Base-by-base conservation (phyloP, 495 filamentous ascomycete species). In the Hyaloscypha variabilis region DNA sequence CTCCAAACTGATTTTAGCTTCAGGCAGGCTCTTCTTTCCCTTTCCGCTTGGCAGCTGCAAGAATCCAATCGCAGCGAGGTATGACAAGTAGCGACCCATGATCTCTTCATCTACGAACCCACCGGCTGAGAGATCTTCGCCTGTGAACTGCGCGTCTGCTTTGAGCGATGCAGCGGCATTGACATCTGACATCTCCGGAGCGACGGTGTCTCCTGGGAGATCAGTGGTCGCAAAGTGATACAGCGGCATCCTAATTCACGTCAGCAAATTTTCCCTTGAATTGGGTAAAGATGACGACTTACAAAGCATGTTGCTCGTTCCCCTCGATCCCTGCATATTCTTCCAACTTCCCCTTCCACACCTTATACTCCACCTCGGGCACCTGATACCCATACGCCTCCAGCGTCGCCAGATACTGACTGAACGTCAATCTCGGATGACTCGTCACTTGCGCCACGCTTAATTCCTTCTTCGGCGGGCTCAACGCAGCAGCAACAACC, bases 201-300 rank as follows among this genome's bases (percentile, higher is more conserved):
- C 92, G 62, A 87, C 87, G 13, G 91, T 93, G 65, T 86, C 87
- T 10, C 83, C 84, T 0, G 93, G 93, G 10, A 97, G 84, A 71
- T 97, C 89, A 21, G 85, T 83, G 30, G 87, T 89, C 50, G 90
- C 91, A 74, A 96, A 94, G 76, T 97, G 90, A 72, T 90, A 93
- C 28, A 97, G 85, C 1, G 93, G 92, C 85, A 95, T 89, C 56
- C 69, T 71, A 31, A 29, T 10, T 58, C 24, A 3, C 13, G 26
- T 66, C 42, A 46, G 57, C 4, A 24, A 8, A 42, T 6, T 14
- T 42, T 42, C 39, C 8, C 39, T 3, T 3, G 3, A 19, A 6
- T 42, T 42, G 6, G 13, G 13, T 36, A 36, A 36, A 59, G 24
- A 29, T 17, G 46, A 29, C 10, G 23, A 59, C 65, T 52, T 65